Conservation (phyloP, 2,329 filamentous ascomycete genomes). For the Fusarium mexicanum region DNA sequence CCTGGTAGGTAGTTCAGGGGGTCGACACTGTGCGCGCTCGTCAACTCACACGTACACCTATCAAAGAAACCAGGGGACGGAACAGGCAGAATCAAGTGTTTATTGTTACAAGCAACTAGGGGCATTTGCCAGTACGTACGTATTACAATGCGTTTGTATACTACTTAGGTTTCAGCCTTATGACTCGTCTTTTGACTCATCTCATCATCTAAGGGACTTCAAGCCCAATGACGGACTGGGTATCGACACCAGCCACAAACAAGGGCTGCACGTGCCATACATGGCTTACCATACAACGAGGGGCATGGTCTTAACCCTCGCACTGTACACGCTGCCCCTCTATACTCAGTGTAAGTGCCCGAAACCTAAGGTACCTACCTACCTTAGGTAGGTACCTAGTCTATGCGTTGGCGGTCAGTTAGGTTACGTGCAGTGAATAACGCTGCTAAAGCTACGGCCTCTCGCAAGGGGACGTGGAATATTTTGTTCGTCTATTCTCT, state of each 20-base stretch:
- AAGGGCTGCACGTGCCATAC: constrained; percentile 28
- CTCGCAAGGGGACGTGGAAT: constrained; percentile 19
- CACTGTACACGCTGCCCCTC: constrained; percentile 40
- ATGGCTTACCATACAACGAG: not conserved
- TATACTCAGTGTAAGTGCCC: constrained; percentile 12
- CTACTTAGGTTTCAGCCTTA: constrained; percentile 1
- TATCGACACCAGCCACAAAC: constrained; percentile 12
- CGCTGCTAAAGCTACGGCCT: constrained; percentile 12
- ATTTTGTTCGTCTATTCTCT: not conserved
- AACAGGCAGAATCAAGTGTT: constrained; percentile 5
- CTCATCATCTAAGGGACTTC: not conserved
- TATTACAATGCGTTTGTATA: not conserved
- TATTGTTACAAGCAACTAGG: too few relatives aligned
- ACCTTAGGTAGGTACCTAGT: not conserved
- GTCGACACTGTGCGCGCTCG: constrained; percentile 5
- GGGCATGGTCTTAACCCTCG: constrained; percentile 9
- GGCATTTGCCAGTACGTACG: not conserved
- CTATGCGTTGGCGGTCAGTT: constrained; percentile 26
- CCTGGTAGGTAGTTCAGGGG: constrained; percentile 17
- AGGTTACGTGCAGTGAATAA: constrained; percentile 29
- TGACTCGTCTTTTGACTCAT: not conserved
- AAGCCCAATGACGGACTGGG: constrained; percentile 20
- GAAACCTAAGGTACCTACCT: not conserved
- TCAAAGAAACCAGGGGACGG: not conserved
- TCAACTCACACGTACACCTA: not conserved